Evolutionary conservation across 768 basidiomycete genomes (phyloP).

Genomic region (Suillus alpinus): DNA sequence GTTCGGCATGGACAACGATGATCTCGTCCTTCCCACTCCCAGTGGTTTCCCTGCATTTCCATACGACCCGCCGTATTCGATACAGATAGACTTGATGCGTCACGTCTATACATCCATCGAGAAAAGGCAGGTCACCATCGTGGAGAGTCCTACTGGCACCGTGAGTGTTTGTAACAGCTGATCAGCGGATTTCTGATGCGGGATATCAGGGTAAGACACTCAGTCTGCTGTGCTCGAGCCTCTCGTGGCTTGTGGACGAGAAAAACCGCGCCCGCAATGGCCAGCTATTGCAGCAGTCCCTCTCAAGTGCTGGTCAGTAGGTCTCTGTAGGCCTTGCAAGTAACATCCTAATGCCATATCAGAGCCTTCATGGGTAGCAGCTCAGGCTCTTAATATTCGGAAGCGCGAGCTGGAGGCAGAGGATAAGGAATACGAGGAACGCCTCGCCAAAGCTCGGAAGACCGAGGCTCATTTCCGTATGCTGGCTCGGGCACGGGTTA

Average conservation of each 20-base stretch:
- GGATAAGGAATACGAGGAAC: constrained; percentile 61
- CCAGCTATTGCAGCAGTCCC: constrained; percentile 39
- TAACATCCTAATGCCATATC: background rate
- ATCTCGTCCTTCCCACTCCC: constrained; percentile 56
- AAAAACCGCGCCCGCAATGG: constrained; percentile 68
- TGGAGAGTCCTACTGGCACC: constrained; percentile 89
- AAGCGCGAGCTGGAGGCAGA: constrained; percentile 64
- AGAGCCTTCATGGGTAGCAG: constrained; percentile 75
- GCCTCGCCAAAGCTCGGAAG: constrained; percentile 57
- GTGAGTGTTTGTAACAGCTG: constrained; percentile 38
- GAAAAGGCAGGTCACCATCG: constrained; percentile 67
- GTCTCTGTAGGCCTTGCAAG: background rate
- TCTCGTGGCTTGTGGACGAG: constrained; percentile 76
- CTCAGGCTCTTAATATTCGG: constrained; percentile 66
- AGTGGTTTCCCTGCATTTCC: constrained; percentile 76
- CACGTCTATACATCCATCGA: constrained; percentile 84
- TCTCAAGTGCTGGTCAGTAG: constrained; percentile 26
- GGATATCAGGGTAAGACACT: constrained; percentile 78
- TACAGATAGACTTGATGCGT: constrained; percentile 85
- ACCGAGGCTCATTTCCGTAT: constrained; percentile 56
- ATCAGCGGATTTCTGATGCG: background rate
- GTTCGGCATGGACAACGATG: constrained; percentile 14
- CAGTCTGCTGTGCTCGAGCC: constrained; percentile 69
- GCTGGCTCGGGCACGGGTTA: constrained; percentile 52
- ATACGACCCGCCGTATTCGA: constrained; percentile 76